Conservation (phyloP, 2,329 filamentous ascomycete species). For the Bisporella sp. region DNA sequence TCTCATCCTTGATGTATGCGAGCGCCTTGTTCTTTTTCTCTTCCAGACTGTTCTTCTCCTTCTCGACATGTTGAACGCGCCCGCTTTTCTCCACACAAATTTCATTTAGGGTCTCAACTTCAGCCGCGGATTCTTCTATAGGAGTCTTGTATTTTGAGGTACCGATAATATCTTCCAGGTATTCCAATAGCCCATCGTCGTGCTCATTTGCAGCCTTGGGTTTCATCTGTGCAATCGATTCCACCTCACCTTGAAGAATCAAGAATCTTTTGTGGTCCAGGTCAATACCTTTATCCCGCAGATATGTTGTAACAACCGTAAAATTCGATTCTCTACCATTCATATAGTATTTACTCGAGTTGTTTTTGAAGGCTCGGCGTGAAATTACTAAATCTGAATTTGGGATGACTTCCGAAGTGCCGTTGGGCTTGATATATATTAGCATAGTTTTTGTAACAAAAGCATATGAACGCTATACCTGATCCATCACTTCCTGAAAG, state of each 20-base stretch:
- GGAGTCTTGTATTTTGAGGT: conserved; percentile 97
- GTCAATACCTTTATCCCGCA: conserved; percentile 85
- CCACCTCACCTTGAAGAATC: conserved; percentile 94
- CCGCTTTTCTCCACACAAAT: conserved; percentile 91
- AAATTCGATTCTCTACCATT: conserved; percentile 86
- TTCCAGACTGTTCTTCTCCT: conserved; percentile 86
- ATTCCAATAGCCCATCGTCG: conserved; percentile 92
- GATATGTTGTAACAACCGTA: conserved; percentile 79
- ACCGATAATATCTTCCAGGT: conserved; percentile 96
- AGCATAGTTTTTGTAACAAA: not conserved
- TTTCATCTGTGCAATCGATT: conserved; percentile 99
- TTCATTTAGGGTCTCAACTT: conserved; percentile 90
- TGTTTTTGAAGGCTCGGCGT: conserved; percentile 92
- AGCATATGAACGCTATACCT: conserved; percentile 34
- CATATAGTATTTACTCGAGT: conserved; percentile 97
- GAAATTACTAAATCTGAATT: conserved; percentile 84
- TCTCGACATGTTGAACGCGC: conserved; percentile 95
- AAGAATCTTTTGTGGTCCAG: conserved; percentile 97
- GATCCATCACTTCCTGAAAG: conserved; percentile 91
- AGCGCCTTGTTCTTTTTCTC: conserved; percentile 96
- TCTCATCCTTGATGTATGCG: conserved; percentile 84
- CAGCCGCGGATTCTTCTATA: conserved; percentile 85
- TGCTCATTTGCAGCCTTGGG: conserved; percentile 91
- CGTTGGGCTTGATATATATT: conserved; percentile 47
- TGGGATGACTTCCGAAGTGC: conserved; percentile 69